Evolutionary conservation across 2,329 filamentous ascomycete genomes (phyloP).

Genomic region (Aspergillus texensis): DNA sequence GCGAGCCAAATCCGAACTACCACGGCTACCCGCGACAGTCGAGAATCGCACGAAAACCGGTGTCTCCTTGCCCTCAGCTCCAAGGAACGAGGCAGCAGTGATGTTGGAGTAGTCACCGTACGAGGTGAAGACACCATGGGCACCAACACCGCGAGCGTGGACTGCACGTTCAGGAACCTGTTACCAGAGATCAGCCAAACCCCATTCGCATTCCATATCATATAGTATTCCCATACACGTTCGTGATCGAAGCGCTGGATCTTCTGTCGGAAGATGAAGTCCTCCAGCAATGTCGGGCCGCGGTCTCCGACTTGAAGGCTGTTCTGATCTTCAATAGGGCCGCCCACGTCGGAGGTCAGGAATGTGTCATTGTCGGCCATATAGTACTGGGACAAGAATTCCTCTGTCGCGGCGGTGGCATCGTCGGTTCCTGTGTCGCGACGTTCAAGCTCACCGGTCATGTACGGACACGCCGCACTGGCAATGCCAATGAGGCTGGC

Average conservation of each 20-base stretch:
- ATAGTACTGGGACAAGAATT: slow-evolving; percentile 48
- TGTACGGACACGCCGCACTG: slow-evolving; percentile 45
- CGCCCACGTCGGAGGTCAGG: slow-evolving; percentile 69
- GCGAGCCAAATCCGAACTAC: slow-evolving; percentile 69
- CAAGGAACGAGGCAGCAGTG: slow-evolving; percentile 68
- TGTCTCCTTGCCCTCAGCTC: slow-evolving; percentile 60
- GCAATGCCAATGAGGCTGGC: slow-evolving; percentile 37
- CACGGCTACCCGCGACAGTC: slow-evolving; percentile 70
- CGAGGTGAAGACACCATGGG: slow-evolving; percentile 70
- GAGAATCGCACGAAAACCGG: slow-evolving; percentile 72
- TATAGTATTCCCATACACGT: slow-evolving; percentile 50
- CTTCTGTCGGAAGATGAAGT: slow-evolving; percentile 73
- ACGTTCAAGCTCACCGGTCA: slow-evolving; percentile 36
- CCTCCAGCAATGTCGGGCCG: slow-evolving; percentile 70
- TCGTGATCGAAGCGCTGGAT: slow-evolving; percentile 73
- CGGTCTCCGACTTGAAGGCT: slow-evolving; percentile 68
- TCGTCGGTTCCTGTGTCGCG: slow-evolving; percentile 25
- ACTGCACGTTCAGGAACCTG: slow-evolving; percentile 67
- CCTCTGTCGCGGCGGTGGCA: slow-evolving; percentile 36
- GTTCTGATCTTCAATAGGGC: slow-evolving; percentile 67
- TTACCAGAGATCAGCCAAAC: neutral
- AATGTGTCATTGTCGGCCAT: slow-evolving; percentile 58
- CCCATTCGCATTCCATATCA: neutral
- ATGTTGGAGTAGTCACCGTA: slow-evolving; percentile 69
- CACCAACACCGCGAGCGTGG: slow-evolving; percentile 69